Percentiles rank a stretch among this genome's conserved stretches.
Conservation (phyloP, 768 basidiomycete genomes). For the Fomitopsis serialis region DNA sequence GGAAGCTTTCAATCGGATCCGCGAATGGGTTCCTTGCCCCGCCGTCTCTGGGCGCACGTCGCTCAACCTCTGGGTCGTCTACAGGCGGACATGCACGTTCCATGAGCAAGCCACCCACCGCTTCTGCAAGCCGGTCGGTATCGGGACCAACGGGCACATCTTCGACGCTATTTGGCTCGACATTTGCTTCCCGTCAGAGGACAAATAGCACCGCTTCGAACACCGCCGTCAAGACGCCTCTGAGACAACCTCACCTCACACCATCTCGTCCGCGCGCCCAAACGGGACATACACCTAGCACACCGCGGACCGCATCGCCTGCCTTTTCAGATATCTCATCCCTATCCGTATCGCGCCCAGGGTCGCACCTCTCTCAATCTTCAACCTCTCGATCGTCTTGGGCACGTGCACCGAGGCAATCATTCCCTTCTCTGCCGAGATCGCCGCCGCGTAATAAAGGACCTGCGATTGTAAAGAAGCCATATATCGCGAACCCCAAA, state of each 20-base stretch:
- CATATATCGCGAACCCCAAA: slow-evolving; percentile 84
- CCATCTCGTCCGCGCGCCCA: slow-evolving; percentile 36
- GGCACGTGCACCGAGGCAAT: slow-evolving; percentile 64
- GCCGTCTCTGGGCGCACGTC: slow-evolving; percentile 39
- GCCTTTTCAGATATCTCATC: slow-evolving; percentile 56
- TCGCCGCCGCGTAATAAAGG: slow-evolving; percentile 44
- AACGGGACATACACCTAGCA: slow-evolving; percentile 29
- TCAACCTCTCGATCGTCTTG: slow-evolving; percentile 53
- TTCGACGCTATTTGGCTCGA: slow-evolving; percentile 46
- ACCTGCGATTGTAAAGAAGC: slow-evolving; percentile 42
- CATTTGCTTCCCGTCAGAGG: slow-evolving; percentile 81
- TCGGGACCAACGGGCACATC: slow-evolving; percentile 59
- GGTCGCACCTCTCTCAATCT: slow-evolving; percentile 36
- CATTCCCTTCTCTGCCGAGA: slow-evolving; percentile 40
- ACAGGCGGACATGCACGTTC: slow-evolving; percentile 35
- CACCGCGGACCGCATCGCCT: slow-evolving; percentile 48
- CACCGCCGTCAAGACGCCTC: slow-evolving; percentile 27
- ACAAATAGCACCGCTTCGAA: slow-evolving; percentile 57
- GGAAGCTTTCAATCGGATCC: slow-evolving; percentile 32
- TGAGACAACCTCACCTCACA: slow-evolving; percentile 26
- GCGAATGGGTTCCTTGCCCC: slow-evolving; percentile 40
- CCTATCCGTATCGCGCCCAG: slow-evolving; percentile 47
- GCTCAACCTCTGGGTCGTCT: slow-evolving; percentile 45
- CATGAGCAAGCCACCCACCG: slow-evolving; percentile 52
- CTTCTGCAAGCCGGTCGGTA: slow-evolving; percentile 55